Evolutionary conservation across 805 yeast genomes (phyloP), one percentile per base, ranked within the genome.

Genomic region (Metschnikowia cerradonensis): DNA sequence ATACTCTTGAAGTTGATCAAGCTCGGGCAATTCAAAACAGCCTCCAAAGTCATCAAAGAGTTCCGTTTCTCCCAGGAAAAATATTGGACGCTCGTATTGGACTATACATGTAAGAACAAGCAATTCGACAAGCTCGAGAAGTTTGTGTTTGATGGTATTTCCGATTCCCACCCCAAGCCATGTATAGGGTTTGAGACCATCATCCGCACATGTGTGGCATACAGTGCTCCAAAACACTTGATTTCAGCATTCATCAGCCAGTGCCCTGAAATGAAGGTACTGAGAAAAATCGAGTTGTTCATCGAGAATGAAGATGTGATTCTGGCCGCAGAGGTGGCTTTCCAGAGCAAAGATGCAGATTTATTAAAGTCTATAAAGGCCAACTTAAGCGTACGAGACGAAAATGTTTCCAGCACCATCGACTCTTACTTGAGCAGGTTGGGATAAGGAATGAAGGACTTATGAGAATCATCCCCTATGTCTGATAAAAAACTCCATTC

Each of bases 181-280:
- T 86, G 88, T 0, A 86, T 90, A 39, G 90, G 92, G 0, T 84
- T 84, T 52, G 76, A 75, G 52, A 83, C 86, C 0, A 83, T 90
- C 55, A 86, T 74, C 49, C 70, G 76, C 14, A 78, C 80, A 36
- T 76, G 84, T 36, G 59, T 78, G 38, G 60, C 59, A 4, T 73
- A 72, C 49, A 71, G 77, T 3, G 87, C 83, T 0, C 84, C 84
- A 32, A 67, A 73, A 36, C 70, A 79, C 20, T 83, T 83, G 45
- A 88, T 92, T 1, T 75, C 83, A 0, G 60, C 68, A 17, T 88
- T 84, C 58, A 77, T 90, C 17, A 68, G 73, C 15, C 67, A 81
- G 65, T 82, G 88, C 57, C 60, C 66, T 3, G 68, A 68, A 20
- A 54, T 79, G 40, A 60, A 72, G 4, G 76, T 78, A 54, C 69